These are phyloP conservation scores for Macrolepiota albuminosa DNA, from an alignment of 768 basidiomycete genomes.

Conservation along the genomic window DNA sequence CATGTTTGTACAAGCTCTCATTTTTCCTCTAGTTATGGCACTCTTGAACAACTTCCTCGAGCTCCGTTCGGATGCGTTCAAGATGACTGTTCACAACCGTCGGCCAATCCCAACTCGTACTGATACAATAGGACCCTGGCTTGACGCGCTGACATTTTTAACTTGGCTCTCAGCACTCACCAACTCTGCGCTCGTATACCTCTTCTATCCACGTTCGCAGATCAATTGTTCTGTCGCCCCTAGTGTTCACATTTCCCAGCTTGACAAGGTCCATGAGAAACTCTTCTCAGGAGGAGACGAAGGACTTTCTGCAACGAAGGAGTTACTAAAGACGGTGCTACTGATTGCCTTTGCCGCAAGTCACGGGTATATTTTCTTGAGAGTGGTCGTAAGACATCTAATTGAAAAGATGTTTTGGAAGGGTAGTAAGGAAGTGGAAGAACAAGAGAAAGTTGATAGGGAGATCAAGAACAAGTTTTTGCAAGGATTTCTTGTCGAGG, in stretches of 20 bases:
- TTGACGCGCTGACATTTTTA: conserved; percentile 81
- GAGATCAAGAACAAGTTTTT: conserved; percentile 37
- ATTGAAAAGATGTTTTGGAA: conserved; percentile 78
- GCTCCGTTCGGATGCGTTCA: conserved; percentile 90
- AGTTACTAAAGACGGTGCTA: conserved; percentile 57
- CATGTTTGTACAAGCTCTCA: not conserved
- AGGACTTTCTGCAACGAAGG: conserved; percentile 34
- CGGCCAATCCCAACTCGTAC: conserved; percentile 84
- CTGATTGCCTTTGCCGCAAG: conserved; percentile 79
- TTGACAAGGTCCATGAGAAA: conserved; percentile 25
- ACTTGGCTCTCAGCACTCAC: conserved; percentile 87
- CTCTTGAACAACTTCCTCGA: conserved; percentile 92
- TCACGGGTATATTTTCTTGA: conserved; percentile 76
- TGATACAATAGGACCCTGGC: conserved; percentile 93
- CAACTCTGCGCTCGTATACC: conserved; percentile 86
- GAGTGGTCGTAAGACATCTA: conserved; percentile 57
- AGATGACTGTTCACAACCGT: conserved; percentile 81
- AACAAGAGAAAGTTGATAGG: conserved; percentile 51
- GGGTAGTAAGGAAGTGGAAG: conserved; percentile 60
- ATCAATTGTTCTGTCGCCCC: conserved; percentile 16
- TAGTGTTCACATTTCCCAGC: conserved; percentile 11
- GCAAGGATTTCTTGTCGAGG: conserved; percentile 21
- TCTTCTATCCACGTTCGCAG: conserved; percentile 49
- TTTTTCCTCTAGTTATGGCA: conserved; percentile 53
- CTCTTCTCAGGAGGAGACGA: conserved; percentile 16